Evolutionary conservation across 1,139 yeast species (phyloP), one percentile per base, ranked within the genome.

Genomic region (Wickerhamomyces sp.): DNA sequence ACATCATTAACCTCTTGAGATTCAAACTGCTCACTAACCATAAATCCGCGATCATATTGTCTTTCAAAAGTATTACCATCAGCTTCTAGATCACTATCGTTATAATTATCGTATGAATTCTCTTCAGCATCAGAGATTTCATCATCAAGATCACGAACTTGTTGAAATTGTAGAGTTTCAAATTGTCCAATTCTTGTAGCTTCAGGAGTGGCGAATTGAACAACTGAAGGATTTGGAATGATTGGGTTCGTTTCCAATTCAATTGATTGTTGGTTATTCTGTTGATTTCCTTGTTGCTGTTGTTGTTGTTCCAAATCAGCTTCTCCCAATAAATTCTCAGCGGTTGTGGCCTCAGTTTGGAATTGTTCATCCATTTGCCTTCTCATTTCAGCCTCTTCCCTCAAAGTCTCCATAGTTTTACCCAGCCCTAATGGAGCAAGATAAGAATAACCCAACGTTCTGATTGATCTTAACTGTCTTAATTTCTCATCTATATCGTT

Each of bases 361-460:
- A 44, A 52, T 27, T 63, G 71, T 32, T 65, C 69, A 15, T 56
- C 54, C 49, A 64, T 46, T 38, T 67, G 70, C 37, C 55, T 51
- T 34, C 51, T 53, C 48, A 56, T 57, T 49, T 50, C 55, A n/a
- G 40, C 29, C 36, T 61, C 65, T 26, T 61, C 64, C 11, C 56
- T 34, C 8, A 76, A 52, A 44, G 75, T 73, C 35, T 71, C 74
- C 78, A 79, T 70, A 4, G 85, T 80, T 54, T 71, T 73, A 18
- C 72, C 72, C 7, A 81, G 55, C 0, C 87, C 88, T 33, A 78
- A 64, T 0, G 87, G 87, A 30, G 72, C 65, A 35, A 81, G 58
- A 33, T 72, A 67, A 10, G 66, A 55, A 56, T 73, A 76, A 0
- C 88, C 88, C 37, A 71, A 65, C 27, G 65, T 69, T 32, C 76